Conservation (phyloP, 1,139 yeast genomes). For the Yamadazyma mexicana region DNA sequence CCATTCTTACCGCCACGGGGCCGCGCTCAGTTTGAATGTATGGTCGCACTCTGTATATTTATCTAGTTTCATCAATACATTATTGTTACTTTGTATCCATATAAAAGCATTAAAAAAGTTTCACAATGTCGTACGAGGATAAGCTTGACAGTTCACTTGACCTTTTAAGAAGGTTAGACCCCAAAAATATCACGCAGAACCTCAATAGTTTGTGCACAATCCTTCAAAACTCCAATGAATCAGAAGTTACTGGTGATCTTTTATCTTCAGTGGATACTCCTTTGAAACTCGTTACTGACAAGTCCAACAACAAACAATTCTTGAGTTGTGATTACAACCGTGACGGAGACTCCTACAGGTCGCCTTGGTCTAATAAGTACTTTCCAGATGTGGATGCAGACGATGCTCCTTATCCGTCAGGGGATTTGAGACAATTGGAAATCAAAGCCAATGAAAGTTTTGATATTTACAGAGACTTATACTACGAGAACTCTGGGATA, state of each 20-base stretch:
- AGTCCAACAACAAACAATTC: slow-evolving; percentile 61
- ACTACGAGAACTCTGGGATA: slow-evolving; percentile 87
- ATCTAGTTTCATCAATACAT: no score
- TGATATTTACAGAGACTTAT: slow-evolving; percentile 88
- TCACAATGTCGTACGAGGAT: slow-evolving; percentile 46
- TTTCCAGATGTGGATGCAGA: slow-evolving; percentile 64
- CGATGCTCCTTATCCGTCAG: slow-evolving; percentile 66
- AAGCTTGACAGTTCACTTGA: slow-evolving; percentile 87
- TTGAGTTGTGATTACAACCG: slow-evolving; percentile 93
- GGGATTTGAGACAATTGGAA: slow-evolving; percentile 70
- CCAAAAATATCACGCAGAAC: slow-evolving; percentile 63
- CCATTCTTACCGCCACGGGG: no score
- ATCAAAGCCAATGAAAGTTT: slow-evolving; percentile 84
- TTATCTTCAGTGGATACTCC: slow-evolving; percentile 90
- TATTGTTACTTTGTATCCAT: no score
- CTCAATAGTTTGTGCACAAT: slow-evolving; percentile 69
- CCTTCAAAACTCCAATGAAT: slow-evolving; percentile 49
- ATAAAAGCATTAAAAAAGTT: no score
- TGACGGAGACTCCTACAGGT: slow-evolving; percentile 88
- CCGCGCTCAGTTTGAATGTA: no score
- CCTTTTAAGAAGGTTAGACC: slow-evolving; percentile 82
- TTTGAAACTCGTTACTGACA: slow-evolving; percentile 57
- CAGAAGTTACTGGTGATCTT: slow-evolving; percentile 73
- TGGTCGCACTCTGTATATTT: no score
- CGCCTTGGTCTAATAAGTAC: slow-evolving; percentile 88